Evolutionary conservation across 2,329 filamentous ascomycete genomes (phyloP), one percentile per base, ranked within the genome.

Genomic region (Calonectria hawksworthii): DNA sequence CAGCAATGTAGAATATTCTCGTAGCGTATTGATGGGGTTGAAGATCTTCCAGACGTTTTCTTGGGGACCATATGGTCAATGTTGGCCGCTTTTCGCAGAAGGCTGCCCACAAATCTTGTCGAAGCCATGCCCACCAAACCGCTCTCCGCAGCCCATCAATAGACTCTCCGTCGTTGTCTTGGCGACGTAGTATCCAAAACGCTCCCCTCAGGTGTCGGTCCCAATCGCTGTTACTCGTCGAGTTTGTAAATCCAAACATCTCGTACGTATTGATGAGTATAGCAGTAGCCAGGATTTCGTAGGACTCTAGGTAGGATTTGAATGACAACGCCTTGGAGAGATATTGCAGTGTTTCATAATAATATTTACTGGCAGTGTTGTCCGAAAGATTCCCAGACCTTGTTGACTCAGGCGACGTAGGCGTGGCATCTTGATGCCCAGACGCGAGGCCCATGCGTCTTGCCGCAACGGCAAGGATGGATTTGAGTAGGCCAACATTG

Each of bases 1-100:
- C 56, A 2, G 56, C 56, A 41, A 41, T 63, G 36, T 63, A 63
- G 14, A 63, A 28, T 41, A 63, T 63, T 16, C 56, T 63, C 2
- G 56, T 63, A 8, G 56, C 56, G 8, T 63, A 63, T 9, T 63
- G 21, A 28, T 16, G 56, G 7, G 56, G 56, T 16, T 1, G 14
- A 38, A 63, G 56, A 41, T 63, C 56, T 4, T 41, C 56, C 8
- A 63, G 11, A 3, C 36, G 56, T 63, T 41, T 41, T 7, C 23
- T 63, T 41, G 56, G 56, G 26, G 56, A 63, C 56, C 56, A 63
- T 63, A 63, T 63, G 3, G 56, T 63, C 34, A 63, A 41, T 28
- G 56, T 63, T 5, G 56, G 56, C 26, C 56, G 34, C 26, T 63
- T 63, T 28, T 23, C 36, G 13, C 56, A 63, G 23, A 63, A 63